A percentile compares a stretch with the other conserved stretches of the same genome.
phyloP scores from a whole-genome alignment of 2,329 filamentous ascomycete species.

The Fusarium poae region DNA sequence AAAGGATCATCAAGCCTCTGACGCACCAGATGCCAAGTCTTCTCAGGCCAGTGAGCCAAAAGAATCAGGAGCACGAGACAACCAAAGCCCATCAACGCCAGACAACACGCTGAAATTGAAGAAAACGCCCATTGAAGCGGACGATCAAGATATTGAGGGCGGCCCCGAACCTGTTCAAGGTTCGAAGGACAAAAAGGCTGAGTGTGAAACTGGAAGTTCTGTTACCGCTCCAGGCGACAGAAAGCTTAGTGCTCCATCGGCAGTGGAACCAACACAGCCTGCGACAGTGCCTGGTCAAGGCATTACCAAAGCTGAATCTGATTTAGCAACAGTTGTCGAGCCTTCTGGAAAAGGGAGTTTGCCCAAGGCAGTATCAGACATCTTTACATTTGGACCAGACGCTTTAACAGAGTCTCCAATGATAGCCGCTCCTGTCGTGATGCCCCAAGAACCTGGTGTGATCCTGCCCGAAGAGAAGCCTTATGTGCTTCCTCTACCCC shows the following conservation, averaged over 20 bases:
- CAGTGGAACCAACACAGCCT: neutral
- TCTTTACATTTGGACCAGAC: neutral
- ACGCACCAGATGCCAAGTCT: conserved; percentile 4
- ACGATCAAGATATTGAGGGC: neutral
- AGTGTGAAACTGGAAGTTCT: neutral
- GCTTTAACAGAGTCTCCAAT: neutral
- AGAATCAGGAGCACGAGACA: conserved; percentile 4
- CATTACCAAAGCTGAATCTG: neutral
- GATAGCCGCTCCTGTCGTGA: neutral
- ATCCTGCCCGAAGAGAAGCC: neutral
- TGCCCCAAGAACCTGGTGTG: neutral
- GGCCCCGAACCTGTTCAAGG: neutral
- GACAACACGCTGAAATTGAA: neutral
- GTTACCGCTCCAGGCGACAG: neutral
- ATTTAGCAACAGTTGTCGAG: neutral
- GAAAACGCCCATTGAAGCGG: neutral
- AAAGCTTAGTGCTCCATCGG: neutral
- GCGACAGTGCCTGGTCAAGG: neutral
- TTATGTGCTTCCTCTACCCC: neutral
- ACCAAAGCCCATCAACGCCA: neutral
- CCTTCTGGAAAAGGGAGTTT: neutral
- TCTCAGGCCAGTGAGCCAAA: conserved; percentile 7
- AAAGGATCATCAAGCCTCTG: conserved; percentile 1
- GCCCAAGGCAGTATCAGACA: neutral
- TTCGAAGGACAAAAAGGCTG: neutral